Evolutionary conservation across 768 basidiomycete species (phyloP).

Genomic region (Serendipita sp.): DNA sequence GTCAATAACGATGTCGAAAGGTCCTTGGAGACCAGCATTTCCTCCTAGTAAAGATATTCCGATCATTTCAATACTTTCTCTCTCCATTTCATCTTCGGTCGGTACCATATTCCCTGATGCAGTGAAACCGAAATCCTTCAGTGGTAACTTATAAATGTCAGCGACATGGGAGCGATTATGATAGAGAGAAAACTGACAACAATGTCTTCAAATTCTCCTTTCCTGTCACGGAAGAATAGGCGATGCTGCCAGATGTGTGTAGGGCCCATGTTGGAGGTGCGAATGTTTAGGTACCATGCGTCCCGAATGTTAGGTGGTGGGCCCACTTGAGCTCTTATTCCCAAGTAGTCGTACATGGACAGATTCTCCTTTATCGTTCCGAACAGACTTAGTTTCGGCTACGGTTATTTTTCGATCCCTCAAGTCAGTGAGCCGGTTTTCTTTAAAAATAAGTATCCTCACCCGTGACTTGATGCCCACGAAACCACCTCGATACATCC

Average conservation of each 20-base stretch:
- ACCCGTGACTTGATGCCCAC: neutral
- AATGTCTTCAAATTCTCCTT: neutral
- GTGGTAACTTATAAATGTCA: neutral
- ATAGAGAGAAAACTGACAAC: neutral
- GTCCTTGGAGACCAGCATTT: conserved; percentile 55
- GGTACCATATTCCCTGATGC: neutral
- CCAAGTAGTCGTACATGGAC: neutral
- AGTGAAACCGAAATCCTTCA: neutral
- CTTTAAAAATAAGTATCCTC: neutral
- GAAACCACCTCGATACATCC: neutral
- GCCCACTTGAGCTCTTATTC: neutral
- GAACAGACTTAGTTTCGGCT: neutral
- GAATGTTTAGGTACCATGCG: neutral
- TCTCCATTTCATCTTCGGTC: conserved; percentile 34
- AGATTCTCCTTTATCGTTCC: neutral
- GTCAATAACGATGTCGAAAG: conserved; percentile 71
- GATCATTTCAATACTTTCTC: conserved; percentile 58
- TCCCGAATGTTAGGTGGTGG: neutral
- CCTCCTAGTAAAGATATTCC: conserved; percentile 82
- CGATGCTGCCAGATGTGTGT: neutral
- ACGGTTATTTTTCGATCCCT: neutral
- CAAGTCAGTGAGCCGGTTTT: neutral
- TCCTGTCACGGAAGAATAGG: neutral
- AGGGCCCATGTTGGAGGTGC: neutral
- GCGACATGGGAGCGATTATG: neutral